Evolutionary conservation across 148 eudicot genomes (phyloP).

Genomic region (Nyssa sinensis): DNA sequence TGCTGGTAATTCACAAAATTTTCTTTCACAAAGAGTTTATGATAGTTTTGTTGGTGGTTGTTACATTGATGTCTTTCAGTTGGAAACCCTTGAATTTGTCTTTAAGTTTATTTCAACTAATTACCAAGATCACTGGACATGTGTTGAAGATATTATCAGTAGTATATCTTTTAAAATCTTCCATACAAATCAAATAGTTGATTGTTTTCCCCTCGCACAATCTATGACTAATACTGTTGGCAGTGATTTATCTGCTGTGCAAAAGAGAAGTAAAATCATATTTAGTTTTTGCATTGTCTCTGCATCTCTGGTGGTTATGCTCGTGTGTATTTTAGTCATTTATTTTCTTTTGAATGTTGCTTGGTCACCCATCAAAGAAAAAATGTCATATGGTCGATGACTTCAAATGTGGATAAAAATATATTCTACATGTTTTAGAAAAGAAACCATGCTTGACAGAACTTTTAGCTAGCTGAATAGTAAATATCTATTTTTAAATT

Average conservation of each 20-base stretch:
- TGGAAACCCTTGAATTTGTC: background rate
- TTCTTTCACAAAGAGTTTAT: background rate
- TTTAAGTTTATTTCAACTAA: background rate
- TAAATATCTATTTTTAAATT: background rate
- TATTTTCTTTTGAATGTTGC: too few relatives aligned
- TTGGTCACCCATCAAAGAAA: too few relatives aligned
- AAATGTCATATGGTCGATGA: background rate
- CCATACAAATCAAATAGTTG: background rate
- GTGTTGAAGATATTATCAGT: background rate
- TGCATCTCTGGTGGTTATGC: background rate
- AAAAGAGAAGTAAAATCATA: background rate
- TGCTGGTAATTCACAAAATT: background rate
- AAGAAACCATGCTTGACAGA: background rate
- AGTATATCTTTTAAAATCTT: too few relatives aligned
- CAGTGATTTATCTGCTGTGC: background rate
- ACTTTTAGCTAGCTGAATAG: background rate
- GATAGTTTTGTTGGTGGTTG: background rate
- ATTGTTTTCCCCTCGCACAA: background rate
- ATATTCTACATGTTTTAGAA: background rate
- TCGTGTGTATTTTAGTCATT: too few relatives aligned
- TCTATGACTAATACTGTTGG: background rate
- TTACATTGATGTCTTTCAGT: background rate
- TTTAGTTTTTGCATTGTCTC: background rate
- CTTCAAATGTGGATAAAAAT: background rate
- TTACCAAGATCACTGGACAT: background rate